Conservation (phyloP, 176 grass and related monocot species). For the maize (Zea mays) region DNA sequence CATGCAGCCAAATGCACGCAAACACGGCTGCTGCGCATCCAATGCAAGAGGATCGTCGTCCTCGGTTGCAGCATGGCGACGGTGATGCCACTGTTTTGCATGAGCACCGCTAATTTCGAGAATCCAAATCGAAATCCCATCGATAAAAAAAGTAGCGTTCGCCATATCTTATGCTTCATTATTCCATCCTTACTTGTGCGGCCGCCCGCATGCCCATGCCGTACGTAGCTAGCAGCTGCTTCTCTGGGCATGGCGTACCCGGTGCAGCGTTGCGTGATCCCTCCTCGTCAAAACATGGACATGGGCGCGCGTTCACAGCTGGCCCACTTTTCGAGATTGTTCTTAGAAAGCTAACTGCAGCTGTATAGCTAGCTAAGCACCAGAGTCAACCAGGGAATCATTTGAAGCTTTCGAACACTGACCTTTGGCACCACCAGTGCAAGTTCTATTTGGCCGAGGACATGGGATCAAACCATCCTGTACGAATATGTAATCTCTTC, state of each 20-base stretch:
- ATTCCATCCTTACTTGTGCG: neutral
- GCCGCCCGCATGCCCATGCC: neutral
- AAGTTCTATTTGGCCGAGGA: neutral
- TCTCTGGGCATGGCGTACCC: conserved; percentile 6
- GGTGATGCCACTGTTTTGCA: neutral
- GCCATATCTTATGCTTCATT: neutral
- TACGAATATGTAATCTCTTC: no score
- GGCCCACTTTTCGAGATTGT: conserved; percentile 7
- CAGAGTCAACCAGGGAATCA: neutral
- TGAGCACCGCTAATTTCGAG: neutral
- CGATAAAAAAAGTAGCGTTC: neutral
- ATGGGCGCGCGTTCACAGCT: neutral
- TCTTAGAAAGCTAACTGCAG: neutral
- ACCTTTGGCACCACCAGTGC: neutral
- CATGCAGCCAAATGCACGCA: neutral
- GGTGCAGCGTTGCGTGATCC: neutral
- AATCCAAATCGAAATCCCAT: neutral
- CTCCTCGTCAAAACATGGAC: neutral
- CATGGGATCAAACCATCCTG: neutral
- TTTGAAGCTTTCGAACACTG: neutral
- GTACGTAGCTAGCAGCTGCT: neutral
- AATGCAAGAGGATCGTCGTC: no score
- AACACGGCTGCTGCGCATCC: neutral
- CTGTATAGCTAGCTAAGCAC: neutral
- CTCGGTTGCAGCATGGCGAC: neutral